Evolutionary conservation across 1,284 basidiomycete genomes (phyloP), one percentile per base, ranked within the genome.

Genomic region (Apiotrichum domesticum): DNA sequence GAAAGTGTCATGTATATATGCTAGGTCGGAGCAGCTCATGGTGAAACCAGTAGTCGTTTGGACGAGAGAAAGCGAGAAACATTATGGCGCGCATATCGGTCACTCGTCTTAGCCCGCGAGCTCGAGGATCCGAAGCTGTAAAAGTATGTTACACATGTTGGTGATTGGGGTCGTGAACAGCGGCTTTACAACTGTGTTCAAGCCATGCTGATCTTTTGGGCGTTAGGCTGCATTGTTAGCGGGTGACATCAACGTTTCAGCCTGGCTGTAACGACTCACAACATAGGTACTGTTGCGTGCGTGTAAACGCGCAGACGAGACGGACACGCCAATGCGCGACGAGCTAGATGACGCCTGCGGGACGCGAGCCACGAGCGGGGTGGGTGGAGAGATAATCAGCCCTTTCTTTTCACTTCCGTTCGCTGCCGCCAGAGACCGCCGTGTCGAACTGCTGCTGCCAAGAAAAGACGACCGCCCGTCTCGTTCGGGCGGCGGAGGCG

Each of bases 361-460:
- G 37, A 62, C 62, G 13, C 71, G 61, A 3, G 72, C 72, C 37
- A 71, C 65, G 21, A 75, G 59, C n/a, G 74, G 74, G 7, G 72
- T 72, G 13, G 74, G 74, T 6, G 72, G 68, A 33, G 71, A 72
- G 46, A 75, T 75, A 41, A 73, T 40, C 14, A 68, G 50, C 14
- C 55, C 46, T 7, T 55, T 57, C 62, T 63, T 67, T 32, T 63
- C 59, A 53, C 58, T 57, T 32, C 46, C n/a, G 46, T 33, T 52
- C 47, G 46, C 50, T 54, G 52, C 46, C 4, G 50, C 50, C 3
- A 43, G 29, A n/a, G 40, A 33, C 33, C 60, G 57, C 13, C 57
- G 57, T n/a, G 47, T 49, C 32, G 57, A 40, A 15, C 35, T 45
- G 51, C 51, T 50, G 43, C 52, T 49, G 39, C 49, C 21, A 6